phyloP scores from a whole-genome alignment of 2,329 filamentous ascomycete species.

The Aureobasidium vineae region DNA sequence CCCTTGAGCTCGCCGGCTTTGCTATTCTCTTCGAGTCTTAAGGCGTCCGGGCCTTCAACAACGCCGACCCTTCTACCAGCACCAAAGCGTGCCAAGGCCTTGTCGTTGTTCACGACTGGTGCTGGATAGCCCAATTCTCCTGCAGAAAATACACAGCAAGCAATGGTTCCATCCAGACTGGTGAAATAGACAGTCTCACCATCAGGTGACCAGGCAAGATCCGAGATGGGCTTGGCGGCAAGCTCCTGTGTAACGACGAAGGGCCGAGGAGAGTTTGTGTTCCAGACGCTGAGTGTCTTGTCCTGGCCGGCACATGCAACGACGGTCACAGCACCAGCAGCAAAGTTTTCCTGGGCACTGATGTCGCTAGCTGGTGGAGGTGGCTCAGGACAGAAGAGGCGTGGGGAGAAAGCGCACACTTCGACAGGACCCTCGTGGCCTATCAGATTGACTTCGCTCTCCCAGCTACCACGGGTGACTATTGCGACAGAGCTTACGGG shows the following conservation, averaged over 20 bases:
- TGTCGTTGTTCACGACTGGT: slow-evolving; percentile 83
- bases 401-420: slow-evolving; percentile 94
- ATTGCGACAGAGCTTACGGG: slow-evolving; percentile 97
- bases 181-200: slow-evolving; percentile 82
- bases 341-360: slow-evolving; percentile 44
- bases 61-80: slow-evolving; percentile 86
- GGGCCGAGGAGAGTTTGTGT: slow-evolving; percentile 89
- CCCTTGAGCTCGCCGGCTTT: slow-evolving; percentile 87
- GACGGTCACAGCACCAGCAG: slow-evolving; percentile 69
- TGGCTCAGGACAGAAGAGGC: slow-evolving; percentile 76
- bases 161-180: slow-evolving; percentile 84
- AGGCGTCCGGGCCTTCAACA: slow-evolving; percentile 84
- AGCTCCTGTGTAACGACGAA: slow-evolving; percentile 89
- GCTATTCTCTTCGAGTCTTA: slow-evolving; percentile 84
- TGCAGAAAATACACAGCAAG: slow-evolving; percentile 75
- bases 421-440: slow-evolving; percentile 96
- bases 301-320: slow-evolving; percentile 97
- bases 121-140: slow-evolving; percentile 90
- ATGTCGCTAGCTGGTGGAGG: slow-evolving; percentile 51
- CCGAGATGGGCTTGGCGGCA: slow-evolving; percentile 86
- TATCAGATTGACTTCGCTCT: slow-evolving; percentile 94
- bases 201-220: slow-evolving; percentile 90
- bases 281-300: slow-evolving; percentile 96
- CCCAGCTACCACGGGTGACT: slow-evolving; percentile 87
- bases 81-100: slow-evolving; percentile 88